Evolutionary conservation across 2,329 filamentous ascomycete genomes (phyloP), one percentile per base, ranked within the genome.

Genomic region (Phialophora chinensis): DNA sequence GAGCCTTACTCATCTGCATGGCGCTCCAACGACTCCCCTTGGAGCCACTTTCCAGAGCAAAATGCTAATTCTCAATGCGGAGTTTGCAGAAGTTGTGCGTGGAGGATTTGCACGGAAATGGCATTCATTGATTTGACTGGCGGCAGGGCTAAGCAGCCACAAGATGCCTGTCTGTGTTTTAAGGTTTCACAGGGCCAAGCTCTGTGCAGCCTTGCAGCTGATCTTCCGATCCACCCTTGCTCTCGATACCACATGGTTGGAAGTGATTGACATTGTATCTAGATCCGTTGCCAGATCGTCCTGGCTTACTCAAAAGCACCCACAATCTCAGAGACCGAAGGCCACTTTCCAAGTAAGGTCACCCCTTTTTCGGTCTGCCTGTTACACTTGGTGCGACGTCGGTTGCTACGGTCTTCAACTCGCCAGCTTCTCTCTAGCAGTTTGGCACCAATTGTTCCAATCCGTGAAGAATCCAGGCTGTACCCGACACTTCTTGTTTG

Each of bases 391-490:
- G 12, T 23, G 53, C 29, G 14, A 8, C 25, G 10, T 35, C 29
- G 29, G 25, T 20, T 6, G 53, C 20, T 55, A 6, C 29, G 12
- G 2, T 35, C 27, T 12, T 57, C 54, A 65, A 23, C 14, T 25
- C 10, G 62, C 62, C 42, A 67, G 50, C 57, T 62, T 69, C 27
- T 65, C 66, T 47, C 58, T 50, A 7, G 54, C 62, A 54, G 38
- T 68, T 60, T 68, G 68, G 74, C 85, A 88, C 90, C 90, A 93
- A 74, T 91, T 91, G 70, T 88, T 83, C 89, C 89, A 92, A 68
- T 92, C 89, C 1, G 83, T 82, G 72, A 91, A 91, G 77, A 92
- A 90, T 0, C 82, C 82, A 25, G 85, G 83, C 77, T 89, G 88
- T 55, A 91, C 82, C 77, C 84, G 85, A 52, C 83, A 83, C 73